Evolutionary conservation across 176 grass and related monocot species (phyloP).

Genomic region (Calamus simplicifolius): DNA sequence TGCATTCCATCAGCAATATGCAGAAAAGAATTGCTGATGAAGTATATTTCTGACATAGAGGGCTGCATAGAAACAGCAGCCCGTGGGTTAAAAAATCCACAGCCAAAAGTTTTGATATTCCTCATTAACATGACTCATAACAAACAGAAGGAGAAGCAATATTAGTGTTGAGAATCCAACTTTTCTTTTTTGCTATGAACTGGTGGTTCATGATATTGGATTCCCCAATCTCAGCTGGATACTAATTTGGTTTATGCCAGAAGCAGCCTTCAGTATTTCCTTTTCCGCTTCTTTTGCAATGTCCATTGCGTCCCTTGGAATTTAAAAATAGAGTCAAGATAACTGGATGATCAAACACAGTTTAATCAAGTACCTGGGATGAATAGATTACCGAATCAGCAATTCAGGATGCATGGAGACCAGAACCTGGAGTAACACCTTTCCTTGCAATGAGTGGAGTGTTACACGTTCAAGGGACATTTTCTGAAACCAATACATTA

Average conservation of each 20-base stretch:
- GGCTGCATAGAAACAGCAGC: too few species aligned
- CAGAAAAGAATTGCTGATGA: too few species aligned
- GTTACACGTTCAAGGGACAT: slow-evolving; percentile 74
- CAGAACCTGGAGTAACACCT: slow-evolving; percentile 62
- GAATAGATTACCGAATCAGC: slow-evolving; percentile 54
- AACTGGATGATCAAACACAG: slow-evolving; percentile 8
- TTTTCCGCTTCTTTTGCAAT: slow-evolving; percentile 64
- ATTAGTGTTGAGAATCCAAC: too few species aligned
- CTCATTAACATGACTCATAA: too few species aligned
- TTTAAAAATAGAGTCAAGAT: background rate
- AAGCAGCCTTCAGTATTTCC: slow-evolving; percentile 60
- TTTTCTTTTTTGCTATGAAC: slow-evolving; percentile 5
- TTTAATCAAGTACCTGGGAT: slow-evolving; percentile 8
- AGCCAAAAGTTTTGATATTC: too few species aligned
- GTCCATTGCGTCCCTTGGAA: slow-evolving; percentile 63
- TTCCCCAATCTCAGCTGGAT: slow-evolving; percentile 66
- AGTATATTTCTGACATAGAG: too few species aligned
- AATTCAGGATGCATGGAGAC: slow-evolving; percentile 72
- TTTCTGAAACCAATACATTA: slow-evolving; percentile 37
- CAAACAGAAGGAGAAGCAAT: too few species aligned
- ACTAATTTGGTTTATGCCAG: slow-evolving; percentile 75
- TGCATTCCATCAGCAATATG: too few species aligned
- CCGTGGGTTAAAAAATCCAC: too few species aligned
- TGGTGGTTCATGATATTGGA: slow-evolving; percentile 43
- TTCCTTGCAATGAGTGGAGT: slow-evolving; percentile 72